Base-by-base conservation (phyloP, 768 basidiomycete genomes). In the Cystofilobasidium capitatum region DNA sequence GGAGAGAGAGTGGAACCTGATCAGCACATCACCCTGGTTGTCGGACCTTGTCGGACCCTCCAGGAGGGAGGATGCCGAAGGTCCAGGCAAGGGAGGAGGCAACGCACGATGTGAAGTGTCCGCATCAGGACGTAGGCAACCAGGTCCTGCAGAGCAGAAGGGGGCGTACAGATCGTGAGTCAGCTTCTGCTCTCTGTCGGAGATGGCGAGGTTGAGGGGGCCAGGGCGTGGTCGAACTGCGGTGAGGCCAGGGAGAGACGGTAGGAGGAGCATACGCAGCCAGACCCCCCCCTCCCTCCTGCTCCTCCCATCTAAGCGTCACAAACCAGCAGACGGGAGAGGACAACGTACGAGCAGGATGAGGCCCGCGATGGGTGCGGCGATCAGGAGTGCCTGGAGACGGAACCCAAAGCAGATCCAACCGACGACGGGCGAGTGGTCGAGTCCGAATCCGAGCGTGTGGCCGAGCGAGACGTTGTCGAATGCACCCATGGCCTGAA, bases 61-160 rank as follows among this genome's bases (percentile, higher is more conserved):
- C n/a, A n/a, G n/a, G n/a, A n/a, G n/a, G n/a, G n/a, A n/a, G n/a
- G n/a, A n/a, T n/a, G n/a, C n/a, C n/a, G n/a, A n/a, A n/a, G n/a
- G n/a, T n/a, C n/a, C n/a, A n/a, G n/a, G n/a, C n/a, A n/a, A n/a
- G n/a, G n/a, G n/a, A n/a, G n/a, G n/a, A n/a, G n/a, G n/a, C n/a
- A n/a, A 55, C 51, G 51, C 51, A 55, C 51, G 31, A 55, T 55
- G 51, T 55, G 51, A 31, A 55, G 51, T 17, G 51, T 55, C 51
- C 51, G 51, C 29, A 33, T 55, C 17, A 55, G 51, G 31, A 55
- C 16, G 51, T 55, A 55, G 51, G 51, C 51, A 31, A 55, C 51
- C 14, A 55, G 51, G 31, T 55, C 51, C 51, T 55, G 47, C 20
- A 49, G 45, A 49, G 24, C 6, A 20, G 24, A 49, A 49, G 45